Conservation (phyloP, 805 yeast species). For the Phaffomyces antillensis region DNA sequence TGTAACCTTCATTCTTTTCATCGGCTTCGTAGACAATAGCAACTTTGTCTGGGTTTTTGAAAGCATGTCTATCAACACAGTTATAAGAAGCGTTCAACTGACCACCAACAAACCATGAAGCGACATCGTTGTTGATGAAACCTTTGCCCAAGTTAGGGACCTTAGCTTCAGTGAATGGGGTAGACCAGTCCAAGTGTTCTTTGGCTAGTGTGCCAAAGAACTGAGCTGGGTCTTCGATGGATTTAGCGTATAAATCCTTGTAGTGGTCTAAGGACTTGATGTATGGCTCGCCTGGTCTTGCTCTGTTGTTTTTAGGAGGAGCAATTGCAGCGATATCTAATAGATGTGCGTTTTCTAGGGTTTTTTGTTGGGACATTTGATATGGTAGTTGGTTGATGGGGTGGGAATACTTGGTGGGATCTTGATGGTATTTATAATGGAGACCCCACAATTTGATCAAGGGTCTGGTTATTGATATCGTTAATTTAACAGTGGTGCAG, state of each 20-base stretch:
- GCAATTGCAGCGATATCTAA: conserved; percentile 22
- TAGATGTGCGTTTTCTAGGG: conserved; percentile 25
- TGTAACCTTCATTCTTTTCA: conserved; percentile 57
- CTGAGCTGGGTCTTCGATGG: conserved; percentile 72
- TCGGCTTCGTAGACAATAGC: conserved; percentile 82
- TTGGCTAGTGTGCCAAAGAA: conserved; percentile 79
- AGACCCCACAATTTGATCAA: neutral
- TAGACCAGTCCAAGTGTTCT: conserved; percentile 73
- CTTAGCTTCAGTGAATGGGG: conserved; percentile 67
- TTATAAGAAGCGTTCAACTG: conserved; percentile 74
- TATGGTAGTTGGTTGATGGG: neutral
- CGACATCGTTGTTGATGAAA: conserved; percentile 42
- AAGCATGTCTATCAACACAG: conserved; percentile 78
- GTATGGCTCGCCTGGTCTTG: conserved; percentile 20
- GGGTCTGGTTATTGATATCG: neutral
- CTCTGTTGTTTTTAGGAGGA: conserved; percentile 19
- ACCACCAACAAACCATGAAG: conserved; percentile 77
- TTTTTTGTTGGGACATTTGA: conserved; percentile 18
- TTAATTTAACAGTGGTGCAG: neutral
- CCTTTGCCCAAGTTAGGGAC: conserved; percentile 30
- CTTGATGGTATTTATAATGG: neutral
- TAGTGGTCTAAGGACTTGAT: conserved; percentile 50
- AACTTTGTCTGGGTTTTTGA: conserved; percentile 58
- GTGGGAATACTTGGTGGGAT: no score
- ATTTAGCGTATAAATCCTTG: conserved; percentile 63